phyloP scores from a whole-genome alignment of 1,284 basidiomycete genomes.

The Schizophyllum commune region DNA sequence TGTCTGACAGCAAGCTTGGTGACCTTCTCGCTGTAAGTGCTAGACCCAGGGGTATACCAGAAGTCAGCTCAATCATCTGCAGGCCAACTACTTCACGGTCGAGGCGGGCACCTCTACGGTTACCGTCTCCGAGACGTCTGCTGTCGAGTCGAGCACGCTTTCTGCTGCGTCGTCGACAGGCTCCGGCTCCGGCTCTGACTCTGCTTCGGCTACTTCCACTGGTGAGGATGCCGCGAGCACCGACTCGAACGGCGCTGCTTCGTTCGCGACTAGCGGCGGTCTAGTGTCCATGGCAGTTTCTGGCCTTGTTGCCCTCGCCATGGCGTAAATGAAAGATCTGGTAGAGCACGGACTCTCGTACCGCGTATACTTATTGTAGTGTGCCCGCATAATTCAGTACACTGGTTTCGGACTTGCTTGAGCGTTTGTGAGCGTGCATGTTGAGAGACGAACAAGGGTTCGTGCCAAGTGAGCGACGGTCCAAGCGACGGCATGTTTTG shows the following conservation, averaged over 20 bases:
- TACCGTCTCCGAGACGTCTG: slow-evolving; percentile 46
- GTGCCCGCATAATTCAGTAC: too few species aligned
- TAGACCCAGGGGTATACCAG: neutral
- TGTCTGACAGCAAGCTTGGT: slow-evolving; percentile 48
- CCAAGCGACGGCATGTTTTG: neutral
- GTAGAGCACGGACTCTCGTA: neutral
- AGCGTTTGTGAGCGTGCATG: neutral
- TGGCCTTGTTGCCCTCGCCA: neutral
- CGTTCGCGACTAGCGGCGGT: neutral
- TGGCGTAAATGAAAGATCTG: neutral
- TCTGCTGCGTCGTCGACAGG: slow-evolving; percentile 21
- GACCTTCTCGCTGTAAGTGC: slow-evolving; percentile 46
- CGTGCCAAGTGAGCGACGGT: neutral
- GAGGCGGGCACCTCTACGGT: slow-evolving; percentile 56
- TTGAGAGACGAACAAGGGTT: too few species aligned
- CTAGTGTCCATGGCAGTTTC: neutral
- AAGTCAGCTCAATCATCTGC: slow-evolving; percentile 6
- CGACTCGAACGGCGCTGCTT: neutral
- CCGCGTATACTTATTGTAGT: neutral
- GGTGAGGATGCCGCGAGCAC: neutral
- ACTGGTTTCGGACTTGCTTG: neutral
- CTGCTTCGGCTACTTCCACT: neutral
- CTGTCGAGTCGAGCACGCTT: slow-evolving; percentile 59
- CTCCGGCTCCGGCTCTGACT: slow-evolving; percentile 5
- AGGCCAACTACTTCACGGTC: slow-evolving; percentile 73